Base-by-base conservation (phyloP, 345 rosid species). In the Eucalyptus regnans region DNA sequence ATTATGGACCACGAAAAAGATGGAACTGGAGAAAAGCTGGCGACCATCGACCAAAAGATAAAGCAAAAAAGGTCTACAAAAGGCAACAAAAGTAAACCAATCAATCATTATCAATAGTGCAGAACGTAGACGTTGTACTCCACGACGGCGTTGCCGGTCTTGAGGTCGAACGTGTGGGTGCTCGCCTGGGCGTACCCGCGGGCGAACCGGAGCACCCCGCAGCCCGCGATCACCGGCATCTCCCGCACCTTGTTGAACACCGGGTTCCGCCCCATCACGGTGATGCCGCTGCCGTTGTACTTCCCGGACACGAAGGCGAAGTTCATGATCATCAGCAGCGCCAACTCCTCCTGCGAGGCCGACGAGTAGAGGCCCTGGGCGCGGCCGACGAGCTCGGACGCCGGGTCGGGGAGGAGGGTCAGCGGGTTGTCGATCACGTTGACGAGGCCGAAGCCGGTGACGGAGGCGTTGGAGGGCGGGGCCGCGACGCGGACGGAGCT, bases 211-310 rank as follows among this genome's bases (percentile, higher is more conserved):
- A 96, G 94, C 58, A 96, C 92, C 29, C 99, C 98, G 90, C 96
- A 94, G 54, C 98, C 98, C 51, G 96, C 95, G 51, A 96, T 87
- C 88, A 97, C 94, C 27, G 98, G 97, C 97, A 97, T 93, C 91
- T 96, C 99, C 86, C 99, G 92, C 51, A 93, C 93, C 86, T 90
- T 89, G 12, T 93, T 86, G 68, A 94, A 43, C 81, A 94, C 94
- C 4, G 91, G 54, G 91, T 96, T 96, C 94, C 95, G 93, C 64
- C 99, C 99, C 66, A 96, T 88, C 66, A 96, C 89, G 15, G 98
- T 87, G 66, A 96, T 90, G 15, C 94, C 91, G 89, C 99, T 96
- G 1, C 96, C 98, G 23, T 95, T 96, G 76, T 96, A 96, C 89
- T 94, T 94, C 20, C 96, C 98, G 86, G 94, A 94, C 76, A 90